Percentiles rank a stretch among this genome's conserved stretches.
Evolutionary conservation across 1,284 basidiomycete species (phyloP).

Genomic region (Ustilago xerochloae): DNA sequence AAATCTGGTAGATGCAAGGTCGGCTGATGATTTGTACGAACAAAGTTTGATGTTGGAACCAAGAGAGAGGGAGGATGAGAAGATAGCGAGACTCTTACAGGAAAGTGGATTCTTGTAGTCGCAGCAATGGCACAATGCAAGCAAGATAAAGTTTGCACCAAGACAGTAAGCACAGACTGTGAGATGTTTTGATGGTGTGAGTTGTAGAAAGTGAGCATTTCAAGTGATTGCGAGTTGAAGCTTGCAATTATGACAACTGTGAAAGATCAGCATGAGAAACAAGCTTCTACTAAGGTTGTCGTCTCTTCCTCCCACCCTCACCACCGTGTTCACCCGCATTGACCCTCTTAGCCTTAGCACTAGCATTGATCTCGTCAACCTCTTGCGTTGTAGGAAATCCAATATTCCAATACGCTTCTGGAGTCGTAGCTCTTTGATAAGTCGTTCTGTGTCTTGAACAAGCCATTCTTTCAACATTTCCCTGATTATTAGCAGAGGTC

Average conservation of each 20-base stretch:
- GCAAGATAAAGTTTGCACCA: not conserved
- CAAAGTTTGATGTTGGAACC: constrained; percentile 88
- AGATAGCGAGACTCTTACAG: constrained; percentile 85
- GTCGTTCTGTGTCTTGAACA: constrained; percentile 37
- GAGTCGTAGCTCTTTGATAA: constrained; percentile 16
- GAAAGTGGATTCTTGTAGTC: constrained; percentile 83
- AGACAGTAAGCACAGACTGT: no score
- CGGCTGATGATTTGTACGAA: constrained; percentile 74
- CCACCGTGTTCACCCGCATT: no score
- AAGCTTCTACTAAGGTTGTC: no score
- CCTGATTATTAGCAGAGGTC: not conserved
- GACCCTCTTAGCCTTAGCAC: not conserved
- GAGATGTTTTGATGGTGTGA: no score
- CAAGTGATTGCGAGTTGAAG: no score
- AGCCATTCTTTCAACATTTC: constrained; percentile 14
- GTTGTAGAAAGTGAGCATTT: no score
- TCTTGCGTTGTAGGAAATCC: constrained; percentile 41
- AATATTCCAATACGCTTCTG: constrained; percentile 45
- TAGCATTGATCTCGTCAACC: constrained; percentile 23
- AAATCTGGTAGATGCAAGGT: constrained; percentile 71
- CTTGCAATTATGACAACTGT: no score
- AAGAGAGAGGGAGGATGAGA: constrained; percentile 83
- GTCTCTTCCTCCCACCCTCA: not conserved
- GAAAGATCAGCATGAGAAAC: no score
- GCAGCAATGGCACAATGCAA: not conserved